These are phyloP conservation scores for Chenopodium suecicum DNA, from an alignment of 148 eudicot genomes.

Conservation along the genomic window DNA sequence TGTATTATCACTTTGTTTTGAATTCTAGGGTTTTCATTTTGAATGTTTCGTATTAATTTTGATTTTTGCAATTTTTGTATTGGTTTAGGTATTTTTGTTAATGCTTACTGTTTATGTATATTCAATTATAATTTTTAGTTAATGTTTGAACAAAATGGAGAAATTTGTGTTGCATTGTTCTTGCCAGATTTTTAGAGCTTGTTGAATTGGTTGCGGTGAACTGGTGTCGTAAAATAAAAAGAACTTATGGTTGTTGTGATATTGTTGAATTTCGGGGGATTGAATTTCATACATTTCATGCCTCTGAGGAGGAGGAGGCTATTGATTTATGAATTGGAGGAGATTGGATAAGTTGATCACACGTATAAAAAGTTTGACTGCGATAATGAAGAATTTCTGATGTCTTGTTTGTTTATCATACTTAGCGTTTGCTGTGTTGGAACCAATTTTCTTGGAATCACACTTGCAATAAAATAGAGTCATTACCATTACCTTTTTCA, in stretches of 20 bases:
- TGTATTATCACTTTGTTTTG: neutral
- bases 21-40: slow-evolving; percentile 30
- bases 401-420: neutral
- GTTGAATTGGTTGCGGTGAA: no score
- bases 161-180: neutral
- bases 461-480: neutral
- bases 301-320: neutral
- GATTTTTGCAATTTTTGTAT: neutral
- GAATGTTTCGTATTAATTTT: neutral
- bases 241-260: no score
- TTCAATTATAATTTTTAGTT: neutral
- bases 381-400: neutral
- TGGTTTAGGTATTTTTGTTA: neutral
- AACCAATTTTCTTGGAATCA: neutral
- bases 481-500: neutral
- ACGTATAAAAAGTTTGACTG: neutral
- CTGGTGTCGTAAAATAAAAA: no score
- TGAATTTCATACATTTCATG: neutral
- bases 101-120: neutral
- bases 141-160: neutral
- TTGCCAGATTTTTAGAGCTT: no score
- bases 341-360: neutral
- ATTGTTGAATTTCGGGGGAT: neutral
- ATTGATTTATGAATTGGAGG: neutral
- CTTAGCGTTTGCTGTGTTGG: neutral